Percentiles rank a stretch among this genome's conserved stretches.
phyloP scores from a whole-genome alignment of 2,329 filamentous ascomycete species.

The Celoporthe dispersa region DNA sequence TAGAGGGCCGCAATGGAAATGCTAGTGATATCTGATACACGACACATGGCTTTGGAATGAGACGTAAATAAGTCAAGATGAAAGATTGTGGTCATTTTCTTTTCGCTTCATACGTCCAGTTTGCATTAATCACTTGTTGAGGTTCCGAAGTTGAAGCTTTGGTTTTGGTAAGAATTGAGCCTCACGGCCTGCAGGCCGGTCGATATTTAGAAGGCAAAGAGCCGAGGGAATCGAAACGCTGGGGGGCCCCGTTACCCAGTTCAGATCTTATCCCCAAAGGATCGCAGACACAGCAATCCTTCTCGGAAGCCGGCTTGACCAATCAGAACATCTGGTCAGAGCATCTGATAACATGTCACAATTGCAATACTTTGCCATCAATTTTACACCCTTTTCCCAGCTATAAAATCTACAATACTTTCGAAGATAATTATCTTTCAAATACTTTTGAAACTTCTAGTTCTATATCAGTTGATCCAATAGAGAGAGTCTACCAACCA shows the following conservation, averaged over 20 bases:
- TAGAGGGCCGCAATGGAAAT: neutral
- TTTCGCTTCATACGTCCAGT: neutral
- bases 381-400: neutral
- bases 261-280: neutral
- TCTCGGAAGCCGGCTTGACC: neutral
- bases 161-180: neutral
- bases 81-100: neutral
- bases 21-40: neutral
- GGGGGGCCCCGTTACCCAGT: neutral
- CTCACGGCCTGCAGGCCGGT: neutral
- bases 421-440: neutral
- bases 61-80: neutral
- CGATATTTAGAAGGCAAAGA: constrained; percentile 13
- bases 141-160: neutral
- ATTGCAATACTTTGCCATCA: neutral
- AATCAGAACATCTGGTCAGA: neutral
- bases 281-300: neutral
- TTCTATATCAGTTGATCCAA: neutral
- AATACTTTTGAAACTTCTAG: neutral
- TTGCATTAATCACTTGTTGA: neutral
- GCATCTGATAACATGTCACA: too few relatives aligned
- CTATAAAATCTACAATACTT: neutral
- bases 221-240: neutral
- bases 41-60: neutral
- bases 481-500: neutral